Conservation (phyloP, 441 rosid genomes). For the Populus hybrid region DNA sequence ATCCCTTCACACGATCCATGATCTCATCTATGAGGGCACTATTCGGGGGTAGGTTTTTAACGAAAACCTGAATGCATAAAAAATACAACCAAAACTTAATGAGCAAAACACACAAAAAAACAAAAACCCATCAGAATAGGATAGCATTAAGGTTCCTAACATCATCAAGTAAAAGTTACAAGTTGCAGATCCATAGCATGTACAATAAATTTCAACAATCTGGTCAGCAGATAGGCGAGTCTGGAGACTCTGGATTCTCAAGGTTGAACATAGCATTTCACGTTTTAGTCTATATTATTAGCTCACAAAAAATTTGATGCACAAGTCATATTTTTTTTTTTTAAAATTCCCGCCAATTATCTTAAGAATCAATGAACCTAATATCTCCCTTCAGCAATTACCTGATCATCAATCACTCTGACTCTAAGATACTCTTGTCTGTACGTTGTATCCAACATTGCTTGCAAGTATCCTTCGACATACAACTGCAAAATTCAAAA, state of each 20-base stretch:
- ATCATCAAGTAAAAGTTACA: background rate
- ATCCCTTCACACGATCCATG: slow-evolving; percentile 83
- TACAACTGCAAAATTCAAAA: slow-evolving; percentile 57
- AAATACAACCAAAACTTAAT: background rate
- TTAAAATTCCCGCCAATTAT: background rate
- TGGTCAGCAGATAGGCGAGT: background rate
- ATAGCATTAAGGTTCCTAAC: background rate
- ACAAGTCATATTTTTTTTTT: background rate
- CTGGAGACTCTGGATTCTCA: background rate
- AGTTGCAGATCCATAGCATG: background rate
- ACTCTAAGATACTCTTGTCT: slow-evolving; percentile 95
- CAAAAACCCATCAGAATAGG: background rate
- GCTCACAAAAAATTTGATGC: background rate
- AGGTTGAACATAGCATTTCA: background rate
- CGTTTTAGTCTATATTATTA: background rate
- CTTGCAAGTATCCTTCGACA: slow-evolving; percentile 96
- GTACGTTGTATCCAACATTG: slow-evolving; percentile 84
- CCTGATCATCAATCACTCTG: slow-evolving; percentile 92
- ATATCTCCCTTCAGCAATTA: slow-evolving; percentile 22
- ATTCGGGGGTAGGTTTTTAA: slow-evolving; percentile 90
- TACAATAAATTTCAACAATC: background rate
- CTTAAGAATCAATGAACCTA: background rate
- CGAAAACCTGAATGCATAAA: slow-evolving; percentile 52
- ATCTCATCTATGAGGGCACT: slow-evolving; percentile 84
- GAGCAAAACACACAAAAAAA: background rate